phyloP scores from a whole-genome alignment of 1,284 basidiomycete species.

The Ceratobasidium sp. region DNA sequence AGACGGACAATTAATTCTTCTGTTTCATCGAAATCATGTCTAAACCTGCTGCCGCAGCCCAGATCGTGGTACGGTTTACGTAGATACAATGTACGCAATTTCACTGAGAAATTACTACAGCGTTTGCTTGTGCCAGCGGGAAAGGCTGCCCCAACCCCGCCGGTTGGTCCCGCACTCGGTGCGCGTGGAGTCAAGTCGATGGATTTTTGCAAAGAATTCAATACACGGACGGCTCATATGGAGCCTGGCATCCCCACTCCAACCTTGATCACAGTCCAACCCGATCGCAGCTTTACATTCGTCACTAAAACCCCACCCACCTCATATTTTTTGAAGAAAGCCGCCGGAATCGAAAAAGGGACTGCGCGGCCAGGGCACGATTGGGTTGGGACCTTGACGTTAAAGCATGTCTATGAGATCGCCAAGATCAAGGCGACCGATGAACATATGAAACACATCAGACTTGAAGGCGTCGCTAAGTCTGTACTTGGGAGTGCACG shows the following conservation, averaged over 20 bases:
- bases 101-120: slow-evolving; percentile 52
- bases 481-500: slow-evolving; percentile 84
- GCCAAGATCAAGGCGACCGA: slow-evolving; percentile 95
- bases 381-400: slow-evolving; percentile 77
- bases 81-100: slow-evolving; percentile 21
- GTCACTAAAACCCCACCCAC: slow-evolving; percentile 88
- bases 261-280: slow-evolving; percentile 88
- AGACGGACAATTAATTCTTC: not conserved
- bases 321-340: slow-evolving; percentile 91
- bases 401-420: slow-evolving; percentile 99
- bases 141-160: slow-evolving; percentile 94
- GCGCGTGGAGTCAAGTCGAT: slow-evolving; percentile 98
- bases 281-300: slow-evolving; percentile 95
- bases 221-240: slow-evolving; percentile 86
- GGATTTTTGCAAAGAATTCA: slow-evolving; percentile 99
- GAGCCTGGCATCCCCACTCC: slow-evolving; percentile 87
- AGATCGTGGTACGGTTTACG: slow-evolving; percentile 63
- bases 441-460: slow-evolving; percentile 81
- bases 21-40: slow-evolving; percentile 56
- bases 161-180: slow-evolving; percentile 95
- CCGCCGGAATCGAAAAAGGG: slow-evolving; percentile 89
- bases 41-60: slow-evolving; percentile 62
- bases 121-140: slow-evolving; percentile 90
- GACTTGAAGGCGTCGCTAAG: slow-evolving; percentile 83
- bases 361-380: slow-evolving; percentile 79